Percentiles rank a stretch among this genome's conserved stretches.
These are phyloP conservation scores for Penicillium lividum DNA, from an alignment of 495 filamentous ascomycete species.

Conservation along the genomic window DNA sequence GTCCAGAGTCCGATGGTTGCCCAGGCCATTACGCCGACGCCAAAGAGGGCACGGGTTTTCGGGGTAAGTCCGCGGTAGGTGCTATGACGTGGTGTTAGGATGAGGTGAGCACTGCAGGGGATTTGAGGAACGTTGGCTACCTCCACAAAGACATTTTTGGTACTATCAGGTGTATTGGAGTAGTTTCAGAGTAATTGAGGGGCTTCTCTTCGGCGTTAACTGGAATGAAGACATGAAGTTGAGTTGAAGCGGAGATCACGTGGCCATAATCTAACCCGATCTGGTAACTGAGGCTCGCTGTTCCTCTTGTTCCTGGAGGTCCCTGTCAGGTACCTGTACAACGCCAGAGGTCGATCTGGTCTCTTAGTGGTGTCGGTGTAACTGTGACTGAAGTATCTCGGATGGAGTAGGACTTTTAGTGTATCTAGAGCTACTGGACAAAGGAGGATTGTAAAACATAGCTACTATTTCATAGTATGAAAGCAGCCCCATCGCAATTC, in stretches of 20 bases:
- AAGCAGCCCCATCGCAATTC: constrained; percentile 9
- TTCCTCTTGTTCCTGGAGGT: constrained; percentile 1
- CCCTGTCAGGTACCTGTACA: constrained; percentile 21
- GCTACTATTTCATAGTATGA: too few relatives aligned
- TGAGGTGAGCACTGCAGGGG: background rate
- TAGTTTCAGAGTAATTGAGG: background rate
- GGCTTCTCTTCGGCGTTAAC: background rate
- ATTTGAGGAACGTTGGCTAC: constrained; percentile 18
- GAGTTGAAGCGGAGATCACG: constrained; percentile 17
- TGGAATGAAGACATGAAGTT: background rate
- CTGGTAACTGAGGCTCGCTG: constrained; percentile 13
- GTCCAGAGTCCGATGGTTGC: constrained; percentile 59
- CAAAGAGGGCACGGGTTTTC: constrained; percentile 63
- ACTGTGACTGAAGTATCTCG: constrained; percentile 22
- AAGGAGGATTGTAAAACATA: background rate
- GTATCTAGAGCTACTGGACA: background rate
- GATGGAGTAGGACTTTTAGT: constrained; percentile 15
- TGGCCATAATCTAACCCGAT: constrained; percentile 17
- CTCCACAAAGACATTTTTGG: constrained; percentile 43
- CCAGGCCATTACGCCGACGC: constrained; percentile 66
- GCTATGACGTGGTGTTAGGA: constrained; percentile 30
- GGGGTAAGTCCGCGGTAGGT: constrained; percentile 62
- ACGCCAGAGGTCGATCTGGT: constrained; percentile 11
- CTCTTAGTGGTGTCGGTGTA: constrained; percentile 12
- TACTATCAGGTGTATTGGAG: background rate